A percentile compares a stretch with the other conserved stretches of the same genome.
Evolutionary conservation across 208 protist genomes (phyloP).

Genomic region (Herpetomonas tarakana): DNA sequence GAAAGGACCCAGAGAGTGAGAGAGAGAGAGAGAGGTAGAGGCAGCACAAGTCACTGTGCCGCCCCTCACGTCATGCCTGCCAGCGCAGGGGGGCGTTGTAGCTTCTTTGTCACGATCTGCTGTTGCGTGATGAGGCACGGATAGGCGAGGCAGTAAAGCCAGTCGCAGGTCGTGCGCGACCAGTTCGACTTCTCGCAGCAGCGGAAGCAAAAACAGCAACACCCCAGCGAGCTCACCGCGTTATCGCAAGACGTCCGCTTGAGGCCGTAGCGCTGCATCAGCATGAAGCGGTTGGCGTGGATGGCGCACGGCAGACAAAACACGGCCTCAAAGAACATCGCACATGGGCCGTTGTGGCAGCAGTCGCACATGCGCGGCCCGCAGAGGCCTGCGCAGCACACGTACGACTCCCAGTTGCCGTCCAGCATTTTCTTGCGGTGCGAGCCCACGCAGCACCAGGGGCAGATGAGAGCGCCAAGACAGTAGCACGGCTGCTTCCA

Average conservation of each 20-base stretch:
- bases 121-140: constrained; percentile 69
- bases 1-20: too few species aligned
- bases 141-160: constrained; percentile 36
- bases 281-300: constrained; percentile 68
- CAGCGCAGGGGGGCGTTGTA: constrained; percentile 35
- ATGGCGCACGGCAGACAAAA: constrained; percentile 48
- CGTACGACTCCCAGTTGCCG: constrained; percentile 43
- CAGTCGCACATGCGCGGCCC: constrained; percentile 23
- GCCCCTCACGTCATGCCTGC: too few species aligned
- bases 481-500: constrained; percentile 41
- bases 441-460: constrained; percentile 46
- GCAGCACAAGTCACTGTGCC: too few species aligned
- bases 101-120: constrained; percentile 46
- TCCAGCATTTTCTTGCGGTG: constrained; percentile 54
- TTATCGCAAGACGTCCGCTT: constrained; percentile 53
- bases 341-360: constrained; percentile 28
- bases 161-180: constrained; percentile 20
- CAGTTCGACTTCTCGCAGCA: constrained; percentile 6
- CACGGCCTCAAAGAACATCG: constrained; percentile 36
- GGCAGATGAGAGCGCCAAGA: constrained; percentile 38
- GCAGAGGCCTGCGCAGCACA: constrained; percentile 60
- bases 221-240: constrained; percentile 20
- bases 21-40: too few species aligned
- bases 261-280: constrained; percentile 56
- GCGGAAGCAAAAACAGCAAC: constrained; percentile 12